Evolutionary conservation across 2,329 filamentous ascomycete species (phyloP).

Genomic region (Fulvia fulva): DNA sequence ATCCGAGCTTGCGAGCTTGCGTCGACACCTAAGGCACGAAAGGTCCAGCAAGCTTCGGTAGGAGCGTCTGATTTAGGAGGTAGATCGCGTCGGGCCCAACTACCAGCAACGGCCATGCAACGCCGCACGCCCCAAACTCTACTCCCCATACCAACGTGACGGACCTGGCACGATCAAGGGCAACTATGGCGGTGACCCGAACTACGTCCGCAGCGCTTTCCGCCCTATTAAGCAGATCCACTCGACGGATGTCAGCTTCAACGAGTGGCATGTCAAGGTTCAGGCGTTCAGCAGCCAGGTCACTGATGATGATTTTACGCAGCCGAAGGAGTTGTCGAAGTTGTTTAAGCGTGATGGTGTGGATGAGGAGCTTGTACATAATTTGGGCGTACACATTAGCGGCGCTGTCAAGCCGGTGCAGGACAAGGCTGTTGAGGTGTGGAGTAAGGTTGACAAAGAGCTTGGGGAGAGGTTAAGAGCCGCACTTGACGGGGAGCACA

Average conservation of each 20-base stretch:
- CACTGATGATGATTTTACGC: conserved; percentile 49
- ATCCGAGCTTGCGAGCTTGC: no score
- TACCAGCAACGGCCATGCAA: conserved; percentile 41
- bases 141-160: conserved; percentile 38
- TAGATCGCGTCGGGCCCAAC: conserved; percentile 47
- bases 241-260: conserved; percentile 2
- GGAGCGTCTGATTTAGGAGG: no score
- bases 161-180: conserved; percentile 34
- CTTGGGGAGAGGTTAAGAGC: neutral
- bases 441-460: neutral
- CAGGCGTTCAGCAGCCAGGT: conserved; percentile 34
- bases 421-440: neutral
- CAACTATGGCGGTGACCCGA: conserved; percentile 46
- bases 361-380: conserved; percentile 31
- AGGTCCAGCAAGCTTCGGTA: no score
- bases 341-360: conserved; percentile 29
- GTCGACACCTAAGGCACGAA: no score
- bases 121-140: conserved; percentile 16
- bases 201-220: conserved; percentile 39
- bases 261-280: conserved; percentile 28
- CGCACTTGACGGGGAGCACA: neutral
- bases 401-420: neutral
- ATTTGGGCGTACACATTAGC: conserved; percentile 8
- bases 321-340: conserved; percentile 48
- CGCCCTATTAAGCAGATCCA: conserved; percentile 24